Evolutionary conservation across 495 filamentous ascomycete genomes (phyloP).

Genomic region (Aspergillus ostianus): DNA sequence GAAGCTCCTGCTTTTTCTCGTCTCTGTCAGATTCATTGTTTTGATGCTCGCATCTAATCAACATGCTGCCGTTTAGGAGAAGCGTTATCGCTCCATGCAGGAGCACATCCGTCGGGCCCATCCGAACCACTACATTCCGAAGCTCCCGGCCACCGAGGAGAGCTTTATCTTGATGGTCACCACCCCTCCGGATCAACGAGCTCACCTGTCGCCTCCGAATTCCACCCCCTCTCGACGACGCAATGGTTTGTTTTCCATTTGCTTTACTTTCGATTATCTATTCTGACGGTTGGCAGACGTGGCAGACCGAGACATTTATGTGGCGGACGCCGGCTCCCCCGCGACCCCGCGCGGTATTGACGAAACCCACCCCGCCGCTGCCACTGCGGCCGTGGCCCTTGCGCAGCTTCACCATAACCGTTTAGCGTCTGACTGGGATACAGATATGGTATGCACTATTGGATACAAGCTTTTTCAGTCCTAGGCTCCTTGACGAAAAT

Average conservation of each 20-base stretch:
- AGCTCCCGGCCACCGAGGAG: slow-evolving; percentile 97
- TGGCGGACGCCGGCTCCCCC: slow-evolving; percentile 67
- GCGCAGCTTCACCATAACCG: slow-evolving; percentile 85
- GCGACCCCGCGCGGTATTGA: slow-evolving; percentile 71
- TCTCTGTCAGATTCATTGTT: slow-evolving; percentile 7
- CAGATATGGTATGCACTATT: slow-evolving; percentile 63
- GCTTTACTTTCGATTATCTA: background rate
- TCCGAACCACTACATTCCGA: slow-evolving; percentile 96
- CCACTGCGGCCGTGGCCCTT: slow-evolving; percentile 80
- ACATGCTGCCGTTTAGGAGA: slow-evolving; percentile 61
- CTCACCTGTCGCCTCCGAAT: slow-evolving; percentile 55
- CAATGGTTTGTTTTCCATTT: slow-evolving; percentile 30
- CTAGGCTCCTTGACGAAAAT: no score
- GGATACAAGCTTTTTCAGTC: background rate
- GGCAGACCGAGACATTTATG: slow-evolving; percentile 51
- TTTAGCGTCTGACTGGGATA: slow-evolving; percentile 78
- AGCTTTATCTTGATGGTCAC: slow-evolving; percentile 96
- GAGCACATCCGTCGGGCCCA: slow-evolving; percentile 98
- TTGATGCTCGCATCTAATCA: slow-evolving; percentile 25
- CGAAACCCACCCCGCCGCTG: slow-evolving; percentile 67
- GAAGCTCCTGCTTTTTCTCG: background rate
- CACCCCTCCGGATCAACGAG: slow-evolving; percentile 77
- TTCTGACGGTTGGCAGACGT: slow-evolving; percentile 41
- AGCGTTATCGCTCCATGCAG: slow-evolving; percentile 98
- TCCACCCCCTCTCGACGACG: slow-evolving; percentile 37